Evolutionary conservation across 2,329 filamentous ascomycete genomes (phyloP), one percentile per base, ranked within the genome.

Genomic region (Coniochaeta sp.): DNA sequence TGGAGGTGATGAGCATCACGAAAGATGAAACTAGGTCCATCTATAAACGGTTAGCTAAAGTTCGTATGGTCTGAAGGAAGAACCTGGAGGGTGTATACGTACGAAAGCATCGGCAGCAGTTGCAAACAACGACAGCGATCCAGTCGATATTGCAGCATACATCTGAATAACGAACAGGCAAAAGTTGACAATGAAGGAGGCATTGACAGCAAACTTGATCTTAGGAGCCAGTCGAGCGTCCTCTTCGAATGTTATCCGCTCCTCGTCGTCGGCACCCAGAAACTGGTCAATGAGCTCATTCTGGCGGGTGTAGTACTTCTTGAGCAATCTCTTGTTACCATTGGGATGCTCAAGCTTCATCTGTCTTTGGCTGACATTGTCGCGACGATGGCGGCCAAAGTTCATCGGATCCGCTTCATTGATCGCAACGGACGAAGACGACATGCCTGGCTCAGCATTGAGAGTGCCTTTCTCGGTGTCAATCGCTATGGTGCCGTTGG

Each of bases 41-140:
- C 70, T 79, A 59, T 70, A 44, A 70, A 64, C 44, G 24, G 47
- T 66, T 58, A 67, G 62, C 58, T 62, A 57, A 57, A 61, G 59
- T n/a, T 8, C 26, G 9, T 24, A 6, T 26, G 19, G 19, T 14
- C 24, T 22, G 8, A 6, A 6, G 2, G 47, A 36, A 47, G 44
- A 43, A 57, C 57, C 22, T 47, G 11, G 14, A 19, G 5, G 1
- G 43, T 7, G 14, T 24, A n/a, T 17, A 62, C 77, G 68, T 65
- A 80, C 77, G 70, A 86, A 85, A 6, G 84, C 84, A 73, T 88
- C 85, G 52, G 85, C 84, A 28, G 85, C 81, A n/a, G 84, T 87
- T 17, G 84, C 84, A 63, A 88, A 86, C 22, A 88, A 77, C 56
- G 84, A 83, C 62, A 88, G 75, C 17, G 84, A 87, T 12, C 81